A percentile compares a stretch with the other conserved stretches of the same genome.
These are phyloP conservation scores for Nidularia sp. DNA, from an alignment of 768 basidiomycete species.

Conservation along the genomic window DNA sequence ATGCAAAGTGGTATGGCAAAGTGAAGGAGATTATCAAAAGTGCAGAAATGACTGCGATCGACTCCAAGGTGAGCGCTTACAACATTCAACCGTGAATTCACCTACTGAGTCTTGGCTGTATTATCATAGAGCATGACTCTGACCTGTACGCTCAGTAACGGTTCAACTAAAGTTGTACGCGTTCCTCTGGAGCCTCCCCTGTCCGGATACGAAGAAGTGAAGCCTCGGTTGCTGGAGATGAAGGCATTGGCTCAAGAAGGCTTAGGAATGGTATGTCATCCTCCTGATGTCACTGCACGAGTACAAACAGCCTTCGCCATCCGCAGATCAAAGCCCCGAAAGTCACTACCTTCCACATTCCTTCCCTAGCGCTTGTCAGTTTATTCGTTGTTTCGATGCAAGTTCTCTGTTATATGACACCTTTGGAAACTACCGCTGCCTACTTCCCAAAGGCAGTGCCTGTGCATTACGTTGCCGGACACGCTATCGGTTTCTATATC, in stretches of 20 bases:
- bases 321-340: conserved; percentile 58
- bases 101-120: neutral
- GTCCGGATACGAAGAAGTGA: conserved; percentile 74
- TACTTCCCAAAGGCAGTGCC: conserved; percentile 6
- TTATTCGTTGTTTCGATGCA: conserved; percentile 26
- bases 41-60: conserved; percentile 71
- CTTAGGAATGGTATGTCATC: conserved; percentile 64
- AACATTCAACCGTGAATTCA: neutral
- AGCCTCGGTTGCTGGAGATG: conserved; percentile 76
- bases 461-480: conserved; percentile 20
- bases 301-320: neutral
- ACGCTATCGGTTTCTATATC: conserved; percentile 25
- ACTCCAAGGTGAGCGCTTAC: conserved; percentile 47
- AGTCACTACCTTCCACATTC: conserved; percentile 52
- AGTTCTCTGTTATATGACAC: conserved; percentile 9
- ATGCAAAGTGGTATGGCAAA: conserved; percentile 74
- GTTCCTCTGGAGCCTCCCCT: conserved; percentile 72
- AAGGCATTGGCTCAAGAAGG: conserved; percentile 76
- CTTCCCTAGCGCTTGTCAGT: conserved; percentile 22
- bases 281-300: neutral
- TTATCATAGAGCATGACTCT: conserved; percentile 62
- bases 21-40: conserved; percentile 48
- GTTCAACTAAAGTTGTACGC: conserved; percentile 40
- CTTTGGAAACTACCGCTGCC: no score
- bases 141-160: conserved; percentile 51